These are phyloP conservation scores for Viridothelium virens DNA, from an alignment of 495 filamentous ascomycete genomes.

Conservation along the genomic window DNA sequence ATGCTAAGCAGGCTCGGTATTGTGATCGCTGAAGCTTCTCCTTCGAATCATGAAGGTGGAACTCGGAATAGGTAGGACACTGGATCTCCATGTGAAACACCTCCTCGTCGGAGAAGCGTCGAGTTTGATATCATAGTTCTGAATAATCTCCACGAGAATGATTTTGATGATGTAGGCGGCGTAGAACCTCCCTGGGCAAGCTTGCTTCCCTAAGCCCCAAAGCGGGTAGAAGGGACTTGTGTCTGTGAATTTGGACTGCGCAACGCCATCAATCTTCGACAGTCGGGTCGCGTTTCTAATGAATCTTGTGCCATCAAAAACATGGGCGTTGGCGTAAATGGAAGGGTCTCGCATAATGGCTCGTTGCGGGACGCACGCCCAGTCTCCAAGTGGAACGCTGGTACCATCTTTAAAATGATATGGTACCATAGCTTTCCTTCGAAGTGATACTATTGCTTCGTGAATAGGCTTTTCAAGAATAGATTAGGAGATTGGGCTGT, in stretches of 20 bases:
- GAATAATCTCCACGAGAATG: conserved; percentile 25
- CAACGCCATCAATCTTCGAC: not conserved
- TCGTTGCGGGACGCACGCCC: conserved; percentile 26
- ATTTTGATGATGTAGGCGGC: conserved; percentile 29
- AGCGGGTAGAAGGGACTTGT: conserved; percentile 22
- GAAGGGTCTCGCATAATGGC: conserved; percentile 19
- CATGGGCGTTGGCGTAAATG: conserved; percentile 19
- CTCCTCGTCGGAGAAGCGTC: conserved; percentile 16
- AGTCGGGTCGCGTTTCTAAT: not conserved
- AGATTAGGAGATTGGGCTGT: not conserved
- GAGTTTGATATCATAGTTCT: conserved; percentile 25
- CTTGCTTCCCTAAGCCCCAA: conserved; percentile 28
- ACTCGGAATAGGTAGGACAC: conserved; percentile 19
- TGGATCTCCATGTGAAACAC: conserved; percentile 26
- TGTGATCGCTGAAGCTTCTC: not conserved
- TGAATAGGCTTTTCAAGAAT: not conserved
- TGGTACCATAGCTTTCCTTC: conserved; percentile 24
- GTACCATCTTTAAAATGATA: conserved; percentile 31
- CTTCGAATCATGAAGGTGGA: conserved; percentile 11
- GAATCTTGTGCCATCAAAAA: conserved; percentile 10
- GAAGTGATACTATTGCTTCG: conserved; percentile 21
- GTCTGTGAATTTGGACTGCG: conserved; percentile 17
- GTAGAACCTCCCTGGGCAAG: conserved; percentile 29
- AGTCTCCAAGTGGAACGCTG: conserved; percentile 24
- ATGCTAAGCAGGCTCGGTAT: no score